These are phyloP conservation scores for Termitomyces sp. DNA, from an alignment of 768 basidiomycete genomes.

Conservation along the genomic window DNA sequence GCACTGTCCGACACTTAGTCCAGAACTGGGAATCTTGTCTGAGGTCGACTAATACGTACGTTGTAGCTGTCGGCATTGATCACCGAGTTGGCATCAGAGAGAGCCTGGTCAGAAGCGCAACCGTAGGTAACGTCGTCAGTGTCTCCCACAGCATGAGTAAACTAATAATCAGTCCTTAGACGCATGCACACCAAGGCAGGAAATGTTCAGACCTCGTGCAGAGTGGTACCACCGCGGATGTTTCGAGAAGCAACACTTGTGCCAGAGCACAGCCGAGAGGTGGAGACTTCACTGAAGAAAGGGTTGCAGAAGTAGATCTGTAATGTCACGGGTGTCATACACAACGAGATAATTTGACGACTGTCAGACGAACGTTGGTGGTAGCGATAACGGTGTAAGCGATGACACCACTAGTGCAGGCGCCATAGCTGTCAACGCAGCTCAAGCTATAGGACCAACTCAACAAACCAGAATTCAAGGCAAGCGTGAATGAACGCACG, in stretches of 20 bases:
- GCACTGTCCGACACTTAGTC: slow-evolving; percentile 24
- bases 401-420: slow-evolving; percentile 34
- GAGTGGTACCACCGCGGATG: slow-evolving; percentile 41
- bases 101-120: slow-evolving; percentile 34
- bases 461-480: neutral
- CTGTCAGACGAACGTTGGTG: slow-evolving; percentile 29
- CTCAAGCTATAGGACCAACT: slow-evolving; percentile 24
- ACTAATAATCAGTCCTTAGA: slow-evolving; percentile 15
- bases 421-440: slow-evolving; percentile 35
- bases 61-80: slow-evolving; percentile 46
- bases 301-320: slow-evolving; percentile 43
- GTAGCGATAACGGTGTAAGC: slow-evolving; percentile 41
- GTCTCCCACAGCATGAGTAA: slow-evolving; percentile 36
- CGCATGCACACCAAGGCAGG: neutral
- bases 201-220: slow-evolving; percentile 32
- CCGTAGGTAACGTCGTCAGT: slow-evolving; percentile 39
- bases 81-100: slow-evolving; percentile 26
- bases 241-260: slow-evolving; percentile 40
- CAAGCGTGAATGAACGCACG: slow-evolving; percentile 19
- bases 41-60: slow-evolving; percentile 18
- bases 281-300: slow-evolving; percentile 42
- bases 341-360: too few species aligned
- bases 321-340: neutral
- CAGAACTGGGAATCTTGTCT: neutral
- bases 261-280: slow-evolving; percentile 33